phyloP scores from a whole-genome alignment of 2,329 filamentous ascomycete species.

The Hypoxylon sp. region DNA sequence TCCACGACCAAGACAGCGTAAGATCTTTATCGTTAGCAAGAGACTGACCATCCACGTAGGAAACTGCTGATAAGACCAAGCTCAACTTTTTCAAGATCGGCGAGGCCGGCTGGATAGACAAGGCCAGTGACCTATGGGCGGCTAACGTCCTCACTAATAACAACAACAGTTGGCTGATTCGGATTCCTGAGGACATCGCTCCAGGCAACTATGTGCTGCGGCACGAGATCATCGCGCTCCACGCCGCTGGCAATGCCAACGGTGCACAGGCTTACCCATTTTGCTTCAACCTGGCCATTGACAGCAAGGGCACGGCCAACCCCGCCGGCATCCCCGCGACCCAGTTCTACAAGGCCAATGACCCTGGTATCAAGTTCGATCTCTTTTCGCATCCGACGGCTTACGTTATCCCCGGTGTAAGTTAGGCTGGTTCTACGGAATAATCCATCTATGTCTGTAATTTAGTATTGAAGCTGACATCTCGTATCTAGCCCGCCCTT shows the following conservation, averaged over 20 bases:
- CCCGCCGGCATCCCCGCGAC: slow-evolving; percentile 65
- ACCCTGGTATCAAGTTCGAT: slow-evolving; percentile 69
- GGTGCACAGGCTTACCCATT: slow-evolving; percentile 67
- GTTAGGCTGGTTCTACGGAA: slow-evolving; percentile 17
- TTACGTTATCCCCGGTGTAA: slow-evolving; percentile 49
- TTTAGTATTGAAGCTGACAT: slow-evolving; percentile 21
- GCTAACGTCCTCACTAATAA: slow-evolving; percentile 57
- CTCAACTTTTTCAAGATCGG: slow-evolving; percentile 46
- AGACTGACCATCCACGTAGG: slow-evolving; percentile 24
- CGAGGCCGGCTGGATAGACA: slow-evolving; percentile 43
- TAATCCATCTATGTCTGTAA: neutral
- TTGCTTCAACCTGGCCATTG: slow-evolving; percentile 70
- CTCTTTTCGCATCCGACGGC: slow-evolving; percentile 61
- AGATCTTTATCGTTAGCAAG: neutral
- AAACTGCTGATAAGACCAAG: slow-evolving; percentile 44
- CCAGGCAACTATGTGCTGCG: slow-evolving; percentile 69
- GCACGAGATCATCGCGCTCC: slow-evolving; percentile 69
- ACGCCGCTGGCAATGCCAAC: slow-evolving; percentile 60
- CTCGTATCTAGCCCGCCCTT: slow-evolving; percentile 45
- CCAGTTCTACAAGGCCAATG: slow-evolving; percentile 66
- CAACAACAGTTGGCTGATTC: slow-evolving; percentile 67
- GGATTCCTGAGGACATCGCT: slow-evolving; percentile 63
- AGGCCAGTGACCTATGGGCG: slow-evolving; percentile 43
- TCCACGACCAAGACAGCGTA: neutral
- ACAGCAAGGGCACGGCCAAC: slow-evolving; percentile 64